Conservation (phyloP, 2,329 filamentous ascomycete species). For the Ophiocordyceps camponoti-saundersi region DNA sequence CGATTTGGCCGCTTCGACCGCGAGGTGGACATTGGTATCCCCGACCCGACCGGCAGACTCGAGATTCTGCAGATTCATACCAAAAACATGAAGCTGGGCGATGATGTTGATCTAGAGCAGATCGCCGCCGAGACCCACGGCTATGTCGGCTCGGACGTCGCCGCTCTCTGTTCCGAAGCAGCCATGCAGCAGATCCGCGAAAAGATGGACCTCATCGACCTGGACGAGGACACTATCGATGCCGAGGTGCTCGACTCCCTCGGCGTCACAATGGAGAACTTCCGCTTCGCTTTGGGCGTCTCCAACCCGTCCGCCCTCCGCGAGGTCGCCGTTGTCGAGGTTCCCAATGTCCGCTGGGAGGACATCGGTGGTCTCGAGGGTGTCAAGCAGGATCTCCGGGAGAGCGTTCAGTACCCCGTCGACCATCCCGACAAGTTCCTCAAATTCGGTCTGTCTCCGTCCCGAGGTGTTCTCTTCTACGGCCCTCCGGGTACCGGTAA, state of each 20-base stretch:
- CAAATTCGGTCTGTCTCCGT: constrained; percentile 97
- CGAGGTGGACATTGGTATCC: constrained; percentile 96
- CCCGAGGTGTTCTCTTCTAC: constrained; percentile 96
- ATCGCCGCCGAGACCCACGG: constrained; percentile 97
- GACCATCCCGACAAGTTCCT: constrained; percentile 99
- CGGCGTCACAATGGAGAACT: constrained; percentile 99
- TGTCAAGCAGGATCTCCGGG: constrained; percentile 98
- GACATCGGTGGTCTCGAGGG: constrained; percentile 96
- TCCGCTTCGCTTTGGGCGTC: constrained; percentile 93
- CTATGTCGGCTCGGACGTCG: constrained; percentile 97
- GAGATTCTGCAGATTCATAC: constrained; percentile 99
- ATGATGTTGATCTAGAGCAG: constrained; percentile 91
- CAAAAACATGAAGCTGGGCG: constrained; percentile 99
- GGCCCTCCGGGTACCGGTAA: constrained; percentile 99
- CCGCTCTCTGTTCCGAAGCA: constrained; percentile 94
- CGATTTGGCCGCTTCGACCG: constrained; percentile 98
- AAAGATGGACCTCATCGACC: constrained; percentile 99
- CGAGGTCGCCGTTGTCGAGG: constrained; percentile 96
- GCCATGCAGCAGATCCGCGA: constrained; percentile 99
- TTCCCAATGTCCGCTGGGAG: constrained; percentile 98
- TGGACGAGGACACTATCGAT: constrained; percentile 97
- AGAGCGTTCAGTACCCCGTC: constrained; percentile 96
- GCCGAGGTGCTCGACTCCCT: constrained; percentile 96
- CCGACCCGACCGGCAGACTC: constrained; percentile 92
- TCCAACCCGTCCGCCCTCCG: constrained; percentile 97